Evolutionary conservation across 73 alveolate genomes (phyloP).

Genomic region (Paramecium primaurelia): DNA sequence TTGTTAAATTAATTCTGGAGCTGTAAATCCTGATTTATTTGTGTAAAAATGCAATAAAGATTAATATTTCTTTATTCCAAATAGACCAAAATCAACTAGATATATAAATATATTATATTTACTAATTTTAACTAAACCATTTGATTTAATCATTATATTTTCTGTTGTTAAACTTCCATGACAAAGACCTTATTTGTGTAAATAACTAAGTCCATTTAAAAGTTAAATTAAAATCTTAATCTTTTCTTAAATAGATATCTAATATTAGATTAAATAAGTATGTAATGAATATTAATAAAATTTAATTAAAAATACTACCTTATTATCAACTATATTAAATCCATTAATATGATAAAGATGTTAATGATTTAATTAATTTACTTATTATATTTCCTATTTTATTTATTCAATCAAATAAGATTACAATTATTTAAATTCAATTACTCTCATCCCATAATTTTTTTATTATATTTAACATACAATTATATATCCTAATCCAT

Average conservation of each 20-base stretch:
- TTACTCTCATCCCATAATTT: neutral
- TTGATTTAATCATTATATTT: neutral
- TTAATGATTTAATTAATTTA: neutral
- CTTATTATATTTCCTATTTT: neutral
- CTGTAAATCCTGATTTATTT: conserved; percentile 18
- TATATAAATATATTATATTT: neutral
- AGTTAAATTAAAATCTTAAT: neutral
- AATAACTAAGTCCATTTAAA: neutral
- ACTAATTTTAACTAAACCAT: neutral
- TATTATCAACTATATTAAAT: neutral
- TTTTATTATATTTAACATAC: neutral
- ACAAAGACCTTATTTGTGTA: neutral
- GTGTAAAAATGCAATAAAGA: neutral
- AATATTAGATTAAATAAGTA: neutral
- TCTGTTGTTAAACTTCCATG: neutral
- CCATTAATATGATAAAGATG: neutral
- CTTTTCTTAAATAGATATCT: neutral
- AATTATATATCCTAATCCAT: neutral
- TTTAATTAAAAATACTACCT: neutral
- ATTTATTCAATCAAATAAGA: neutral
- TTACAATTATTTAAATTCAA: neutral
- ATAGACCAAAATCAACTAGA: conserved; percentile 20
- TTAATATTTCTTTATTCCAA: neutral
- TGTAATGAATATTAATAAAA: neutral
- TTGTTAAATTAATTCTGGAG: neutral